A percentile compares a stretch with the other conserved stretches of the same genome.
phyloP scores from a whole-genome alignment of 805 yeast species.

The Kodamaea kaohsiungensis region DNA sequence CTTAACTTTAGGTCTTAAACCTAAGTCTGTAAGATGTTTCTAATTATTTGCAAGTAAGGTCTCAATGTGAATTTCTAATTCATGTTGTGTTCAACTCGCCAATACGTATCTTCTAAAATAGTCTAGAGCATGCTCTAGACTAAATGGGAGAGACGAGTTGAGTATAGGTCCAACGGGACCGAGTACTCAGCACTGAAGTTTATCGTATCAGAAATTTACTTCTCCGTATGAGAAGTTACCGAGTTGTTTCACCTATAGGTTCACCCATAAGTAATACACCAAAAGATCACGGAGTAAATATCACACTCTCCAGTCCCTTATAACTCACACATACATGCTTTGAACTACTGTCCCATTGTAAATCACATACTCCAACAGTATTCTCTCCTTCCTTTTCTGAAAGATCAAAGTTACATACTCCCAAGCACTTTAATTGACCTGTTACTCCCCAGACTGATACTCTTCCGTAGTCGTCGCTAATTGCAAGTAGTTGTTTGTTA shows the following conservation, averaged over 20 bases:
- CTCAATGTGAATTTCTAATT: not conserved
- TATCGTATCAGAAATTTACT: too few relatives aligned
- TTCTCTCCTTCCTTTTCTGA: conserved; percentile 12
- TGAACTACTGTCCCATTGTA: conserved; percentile 36
- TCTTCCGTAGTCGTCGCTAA: conserved; percentile 68
- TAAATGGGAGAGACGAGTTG: too few relatives aligned
- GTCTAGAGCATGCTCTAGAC: too few relatives aligned
- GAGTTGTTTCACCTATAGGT: too few relatives aligned
- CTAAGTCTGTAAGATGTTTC: not conserved
- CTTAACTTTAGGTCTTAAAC: not conserved
- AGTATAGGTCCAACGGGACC: too few relatives aligned
- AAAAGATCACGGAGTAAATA: conserved; percentile 12
- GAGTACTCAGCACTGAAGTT: too few relatives aligned
- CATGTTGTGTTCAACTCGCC: too few relatives aligned
- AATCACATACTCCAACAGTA: conserved; percentile 35
- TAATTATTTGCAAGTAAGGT: not conserved
- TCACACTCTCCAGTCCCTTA: conserved; percentile 34
- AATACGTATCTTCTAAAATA: too few relatives aligned
- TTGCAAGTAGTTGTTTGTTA: conserved; percentile 48
- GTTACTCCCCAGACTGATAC: conserved; percentile 51
- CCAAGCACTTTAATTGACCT: conserved; percentile 28
- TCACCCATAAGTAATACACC: too few relatives aligned
- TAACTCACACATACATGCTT: conserved; percentile 31
- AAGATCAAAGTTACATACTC: conserved; percentile 19
- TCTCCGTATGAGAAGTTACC: too few relatives aligned